Evolutionary conservation across 345 rosid species (phyloP), one percentile per base, ranked within the genome.

Genomic region (Eucalyptus sideroxylon): DNA sequence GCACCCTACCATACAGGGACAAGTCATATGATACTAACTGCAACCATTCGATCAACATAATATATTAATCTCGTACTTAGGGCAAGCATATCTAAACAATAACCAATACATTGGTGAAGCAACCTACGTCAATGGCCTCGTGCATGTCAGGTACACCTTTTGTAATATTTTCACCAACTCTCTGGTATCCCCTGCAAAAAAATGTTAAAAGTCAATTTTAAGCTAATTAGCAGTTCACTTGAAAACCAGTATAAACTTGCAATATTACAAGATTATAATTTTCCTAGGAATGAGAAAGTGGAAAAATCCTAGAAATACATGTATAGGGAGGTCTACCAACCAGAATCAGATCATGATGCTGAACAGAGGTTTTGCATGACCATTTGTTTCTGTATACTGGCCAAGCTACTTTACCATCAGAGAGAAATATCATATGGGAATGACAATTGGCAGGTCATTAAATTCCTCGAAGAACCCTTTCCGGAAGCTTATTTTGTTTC

Each of bases 41-140:
- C 83, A 1, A 37, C 47, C 47, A 19, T 72, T 72, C 47, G 27
- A 72, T 72, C 83, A 19, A 23, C 27, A 77, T 37, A 26, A 77
- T 37, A 37, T 77, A 34, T 77, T 37, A 37, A 37, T 37, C 27
- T 11, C 2, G 3, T 77, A 77, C 83, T 37, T 37, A 37, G 24
- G 47, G 83, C 83, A 77, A 19, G 83, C 24, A 77, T 51, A 40
- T 50, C 55, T 49, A 65, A 86, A 89, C 44, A 77, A 19, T 72
- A 89, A 37, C 26, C 40, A 40, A 62, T 30, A 86, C 49, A 86
- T 17, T 34, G 17, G 87, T n/a, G 31, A 45, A 87, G 62, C 69
- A 49, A 83, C 91, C 87, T 90, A 97, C 99, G 92, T 97, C 99
- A 86, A 97, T 95, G 81, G 99, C 99, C 94, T 97, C 99, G 34